These are phyloP conservation scores for Yamadazyma taylorii DNA, from an alignment of 1,139 yeast genomes.

Conservation along the genomic window DNA sequence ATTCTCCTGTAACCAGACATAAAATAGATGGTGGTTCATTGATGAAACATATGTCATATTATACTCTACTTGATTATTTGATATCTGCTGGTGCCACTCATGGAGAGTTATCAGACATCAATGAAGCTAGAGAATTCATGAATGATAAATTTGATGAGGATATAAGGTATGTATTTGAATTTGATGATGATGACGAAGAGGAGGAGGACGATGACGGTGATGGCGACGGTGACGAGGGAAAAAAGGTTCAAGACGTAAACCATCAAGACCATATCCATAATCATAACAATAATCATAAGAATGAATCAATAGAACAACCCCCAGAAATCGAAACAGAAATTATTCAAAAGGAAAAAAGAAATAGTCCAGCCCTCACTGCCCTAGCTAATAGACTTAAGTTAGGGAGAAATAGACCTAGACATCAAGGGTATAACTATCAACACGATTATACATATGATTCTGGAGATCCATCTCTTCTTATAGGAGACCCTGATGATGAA, in stretches of 20 bases:
- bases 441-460: neutral
- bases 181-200: slow-evolving; percentile 39
- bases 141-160: slow-evolving; percentile 75
- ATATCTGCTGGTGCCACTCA: slow-evolving; percentile 1
- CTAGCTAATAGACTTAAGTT: too few relatives aligned
- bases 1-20: slow-evolving; percentile 62
- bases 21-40: slow-evolving; percentile 54
- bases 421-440: slow-evolving; percentile 1
- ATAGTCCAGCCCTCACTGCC: too few relatives aligned
- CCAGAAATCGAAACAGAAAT: too few relatives aligned
- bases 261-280: neutral
- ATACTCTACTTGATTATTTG: slow-evolving; percentile 8
- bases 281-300: too few relatives aligned
- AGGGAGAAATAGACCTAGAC: too few relatives aligned
- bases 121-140: slow-evolving; percentile 17
- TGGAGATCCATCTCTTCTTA: neutral
- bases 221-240: neutral
- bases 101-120: slow-evolving; percentile 14
- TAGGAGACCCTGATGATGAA: neutral
- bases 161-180: slow-evolving; percentile 67
- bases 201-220: slow-evolving; percentile 12
- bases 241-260: neutral
- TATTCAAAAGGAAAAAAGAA: too few relatives aligned
- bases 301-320: neutral
- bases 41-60: slow-evolving; percentile 7